A percentile compares a stretch with the other conserved stretches of the same genome.
Evolutionary conservation across 2,329 filamentous ascomycete species (phyloP).

Genomic region (Alternaria alternata): DNA sequence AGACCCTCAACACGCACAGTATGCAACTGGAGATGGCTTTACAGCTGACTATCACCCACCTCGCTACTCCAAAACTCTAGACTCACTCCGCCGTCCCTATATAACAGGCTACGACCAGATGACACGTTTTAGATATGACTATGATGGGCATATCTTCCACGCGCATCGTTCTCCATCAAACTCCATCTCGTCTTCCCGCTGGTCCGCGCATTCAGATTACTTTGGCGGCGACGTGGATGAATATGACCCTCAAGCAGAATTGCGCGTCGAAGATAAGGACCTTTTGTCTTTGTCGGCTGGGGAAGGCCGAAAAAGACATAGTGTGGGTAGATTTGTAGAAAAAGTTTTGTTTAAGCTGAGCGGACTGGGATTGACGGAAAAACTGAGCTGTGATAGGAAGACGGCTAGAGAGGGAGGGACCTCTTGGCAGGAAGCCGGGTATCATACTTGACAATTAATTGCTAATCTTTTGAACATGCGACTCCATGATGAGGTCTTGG

Average conservation of each 20-base stretch:
- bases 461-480: neutral
- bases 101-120: conserved; percentile 20
- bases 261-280: neutral
- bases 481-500: neutral
- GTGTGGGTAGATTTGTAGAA: conserved; percentile 16
- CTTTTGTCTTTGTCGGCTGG: neutral
- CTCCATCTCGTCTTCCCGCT: neutral
- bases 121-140: conserved; percentile 22
- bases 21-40: neutral
- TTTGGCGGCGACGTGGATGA: conserved; percentile 16
- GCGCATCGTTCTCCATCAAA: conserved; percentile 11
- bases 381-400: conserved; percentile 3
- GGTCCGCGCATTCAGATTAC: conserved; percentile 14
- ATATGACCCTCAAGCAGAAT: neutral
- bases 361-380: conserved; percentile 15
- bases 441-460: neutral
- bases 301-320: conserved; percentile 3
- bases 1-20: neutral
- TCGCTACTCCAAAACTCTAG: neutral
- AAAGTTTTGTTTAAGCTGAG: conserved; percentile 22
- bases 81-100: neutral
- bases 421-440: neutral
- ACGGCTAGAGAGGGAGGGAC: neutral
- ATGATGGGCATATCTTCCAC: conserved; percentile 28
- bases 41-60: neutral